phyloP scores from a whole-genome alignment of 129 eudicot genomes.

The Lonicera japonica region DNA sequence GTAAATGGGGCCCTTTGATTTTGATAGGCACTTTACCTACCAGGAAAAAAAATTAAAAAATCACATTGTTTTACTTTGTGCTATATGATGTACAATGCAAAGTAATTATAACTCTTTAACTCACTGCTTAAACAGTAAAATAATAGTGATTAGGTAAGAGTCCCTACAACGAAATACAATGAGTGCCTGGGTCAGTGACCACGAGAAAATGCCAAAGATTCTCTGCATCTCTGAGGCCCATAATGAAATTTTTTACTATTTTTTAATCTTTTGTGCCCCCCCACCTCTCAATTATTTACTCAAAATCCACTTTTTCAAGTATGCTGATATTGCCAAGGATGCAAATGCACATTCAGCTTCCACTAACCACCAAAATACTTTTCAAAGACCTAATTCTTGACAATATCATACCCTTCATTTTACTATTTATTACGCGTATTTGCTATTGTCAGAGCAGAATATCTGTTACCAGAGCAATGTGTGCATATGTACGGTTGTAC shows the following conservation, averaged over 20 bases:
- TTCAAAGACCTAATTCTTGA: neutral
- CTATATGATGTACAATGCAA: too few species aligned
- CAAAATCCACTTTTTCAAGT: conserved; percentile 1
- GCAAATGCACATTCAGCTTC: neutral
- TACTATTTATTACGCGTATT: too few species aligned
- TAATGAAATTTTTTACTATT: neutral
- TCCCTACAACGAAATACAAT: neutral
- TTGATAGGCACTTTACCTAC: too few species aligned
- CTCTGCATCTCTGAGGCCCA: conserved; percentile 13
- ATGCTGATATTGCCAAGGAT: conserved; percentile 2
- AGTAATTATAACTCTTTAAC: too few species aligned
- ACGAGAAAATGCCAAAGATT: conserved; percentile 17
- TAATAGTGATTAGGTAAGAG: neutral
- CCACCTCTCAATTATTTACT: conserved; percentile 7
- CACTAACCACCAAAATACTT: too few species aligned
- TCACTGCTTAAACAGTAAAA: neutral
- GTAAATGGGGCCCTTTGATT: too few species aligned
- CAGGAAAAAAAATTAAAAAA: too few species aligned
- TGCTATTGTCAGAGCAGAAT: too few species aligned
- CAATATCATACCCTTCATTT: neutral
- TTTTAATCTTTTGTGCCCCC: neutral
- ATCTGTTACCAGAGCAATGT: too few species aligned
- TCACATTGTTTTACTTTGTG: too few species aligned
- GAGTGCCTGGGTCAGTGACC: conserved; percentile 4
- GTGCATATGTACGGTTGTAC: too few species aligned